Evolutionary conservation across 2,329 filamentous ascomycete genomes (phyloP).

Genomic region (Ilyonectria robusta): DNA sequence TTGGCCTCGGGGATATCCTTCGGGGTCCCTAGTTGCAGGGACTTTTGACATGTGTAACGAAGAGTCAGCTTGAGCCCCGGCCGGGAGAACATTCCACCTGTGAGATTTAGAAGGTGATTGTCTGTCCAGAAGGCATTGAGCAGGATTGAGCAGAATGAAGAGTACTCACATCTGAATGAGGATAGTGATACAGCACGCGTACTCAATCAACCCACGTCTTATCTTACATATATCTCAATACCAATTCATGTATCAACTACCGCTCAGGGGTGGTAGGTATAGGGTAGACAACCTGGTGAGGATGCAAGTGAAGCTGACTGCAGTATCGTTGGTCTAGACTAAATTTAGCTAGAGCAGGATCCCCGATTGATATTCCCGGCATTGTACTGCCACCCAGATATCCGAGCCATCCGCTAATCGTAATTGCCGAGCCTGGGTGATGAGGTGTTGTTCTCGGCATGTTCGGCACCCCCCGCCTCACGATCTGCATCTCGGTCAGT

Average conservation of each 20-base stretch:
- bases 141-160: too few relatives aligned
- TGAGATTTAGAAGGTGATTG: too few relatives aligned
- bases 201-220: too few relatives aligned
- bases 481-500: not conserved
- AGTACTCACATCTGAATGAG: too few relatives aligned
- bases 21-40: conserved; percentile 7
- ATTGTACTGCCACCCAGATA: not conserved
- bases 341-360: not conserved
- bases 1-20: not conserved
- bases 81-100: not conserved
- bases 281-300: not conserved
- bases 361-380: not conserved
- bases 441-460: not conserved
- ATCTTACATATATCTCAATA: not conserved
- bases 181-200: too few relatives aligned
- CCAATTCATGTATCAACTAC: not conserved
- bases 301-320: not conserved
- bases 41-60: conserved; percentile 3
- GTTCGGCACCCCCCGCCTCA: not conserved
- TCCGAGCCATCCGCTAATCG: not conserved
- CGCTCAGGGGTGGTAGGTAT: not conserved
- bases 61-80: conserved; percentile 2
- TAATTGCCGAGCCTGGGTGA: not conserved
- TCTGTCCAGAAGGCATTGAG: not conserved
- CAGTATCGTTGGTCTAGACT: not conserved